These are phyloP conservation scores for Metarhizium album DNA, from an alignment of 2,329 filamentous ascomycete species.

Conservation along the genomic window DNA sequence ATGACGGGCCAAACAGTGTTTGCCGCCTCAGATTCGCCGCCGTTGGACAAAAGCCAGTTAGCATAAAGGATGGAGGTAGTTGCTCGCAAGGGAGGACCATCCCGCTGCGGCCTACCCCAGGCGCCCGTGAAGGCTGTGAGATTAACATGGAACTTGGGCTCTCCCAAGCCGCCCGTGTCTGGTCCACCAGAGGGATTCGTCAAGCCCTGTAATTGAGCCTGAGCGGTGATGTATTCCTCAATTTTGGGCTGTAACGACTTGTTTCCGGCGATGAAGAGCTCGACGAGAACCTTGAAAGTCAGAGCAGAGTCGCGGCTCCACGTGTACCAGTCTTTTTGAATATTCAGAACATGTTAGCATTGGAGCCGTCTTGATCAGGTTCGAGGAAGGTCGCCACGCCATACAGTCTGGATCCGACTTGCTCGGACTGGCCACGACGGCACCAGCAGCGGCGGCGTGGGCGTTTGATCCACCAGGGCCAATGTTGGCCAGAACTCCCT, in stretches of 20 bases:
- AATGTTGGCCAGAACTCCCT: constrained; percentile 33
- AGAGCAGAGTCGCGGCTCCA: constrained; percentile 70
- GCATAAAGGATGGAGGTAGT: constrained; percentile 63
- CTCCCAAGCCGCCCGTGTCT: constrained; percentile 46
- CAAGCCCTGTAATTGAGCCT: constrained; percentile 54
- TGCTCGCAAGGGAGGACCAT: constrained; percentile 68
- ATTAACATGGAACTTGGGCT: constrained; percentile 62
- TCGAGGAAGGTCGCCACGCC: constrained; percentile 10
- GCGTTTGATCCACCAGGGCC: constrained; percentile 39
- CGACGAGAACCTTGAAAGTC: constrained; percentile 55
- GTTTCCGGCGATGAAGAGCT: constrained; percentile 48
- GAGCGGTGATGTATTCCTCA: constrained; percentile 54
- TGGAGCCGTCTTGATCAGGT: background rate
- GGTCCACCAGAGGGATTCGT: constrained; percentile 54
- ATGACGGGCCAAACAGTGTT: constrained; percentile 61
- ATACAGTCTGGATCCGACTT: constrained; percentile 41
- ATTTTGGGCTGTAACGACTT: constrained; percentile 48
- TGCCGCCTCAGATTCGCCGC: constrained; percentile 45
- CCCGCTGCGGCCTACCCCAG: constrained; percentile 68
- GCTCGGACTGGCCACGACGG: constrained; percentile 45
- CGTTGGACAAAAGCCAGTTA: constrained; percentile 59
- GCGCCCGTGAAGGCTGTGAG: constrained; percentile 49
- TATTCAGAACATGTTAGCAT: background rate
- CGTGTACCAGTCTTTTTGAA: constrained; percentile 69
- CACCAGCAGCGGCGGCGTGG: constrained; percentile 34